phyloP scores from a whole-genome alignment of 2,329 filamentous ascomycete genomes.

The Talaromyces albobiverticillius region DNA sequence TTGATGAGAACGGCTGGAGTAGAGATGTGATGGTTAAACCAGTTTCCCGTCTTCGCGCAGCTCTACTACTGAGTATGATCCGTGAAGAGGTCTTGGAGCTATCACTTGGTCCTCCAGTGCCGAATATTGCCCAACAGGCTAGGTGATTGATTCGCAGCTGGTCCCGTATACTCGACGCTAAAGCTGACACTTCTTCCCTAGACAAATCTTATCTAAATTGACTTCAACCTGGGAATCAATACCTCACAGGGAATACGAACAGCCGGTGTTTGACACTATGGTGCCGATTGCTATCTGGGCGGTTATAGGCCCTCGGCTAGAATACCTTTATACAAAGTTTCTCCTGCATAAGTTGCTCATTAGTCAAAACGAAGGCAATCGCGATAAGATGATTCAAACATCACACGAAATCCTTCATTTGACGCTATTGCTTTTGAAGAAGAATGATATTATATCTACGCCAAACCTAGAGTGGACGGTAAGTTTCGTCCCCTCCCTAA shows the following conservation, averaged over 20 bases:
- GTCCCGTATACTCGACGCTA: neutral
- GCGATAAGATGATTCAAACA: neutral
- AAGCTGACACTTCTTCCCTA: neutral
- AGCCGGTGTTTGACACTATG: neutral
- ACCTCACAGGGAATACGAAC: neutral
- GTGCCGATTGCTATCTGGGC: neutral
- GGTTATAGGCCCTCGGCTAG: neutral
- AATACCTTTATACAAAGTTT: neutral
- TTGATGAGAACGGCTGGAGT: constrained; percentile 9
- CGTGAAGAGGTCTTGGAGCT: constrained; percentile 9
- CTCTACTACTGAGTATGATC: constrained; percentile 2
- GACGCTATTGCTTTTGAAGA: neutral
- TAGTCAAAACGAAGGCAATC: neutral
- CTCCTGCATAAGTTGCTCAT: constrained; percentile 1
- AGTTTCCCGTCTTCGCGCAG: constrained; percentile 1
- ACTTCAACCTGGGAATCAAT: constrained; percentile 1
- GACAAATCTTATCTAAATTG: neutral
- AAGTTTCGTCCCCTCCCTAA: neutral
- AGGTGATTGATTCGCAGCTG: neutral
- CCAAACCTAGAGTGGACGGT: neutral
- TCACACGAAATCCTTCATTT: constrained; percentile 1
- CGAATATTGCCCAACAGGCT: neutral
- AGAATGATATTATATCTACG: neutral
- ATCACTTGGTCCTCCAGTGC: neutral
- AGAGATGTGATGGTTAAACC: constrained; percentile 1